phyloP scores from a whole-genome alignment of 805 yeast species.

The Wickerhamiella shivajii region DNA sequence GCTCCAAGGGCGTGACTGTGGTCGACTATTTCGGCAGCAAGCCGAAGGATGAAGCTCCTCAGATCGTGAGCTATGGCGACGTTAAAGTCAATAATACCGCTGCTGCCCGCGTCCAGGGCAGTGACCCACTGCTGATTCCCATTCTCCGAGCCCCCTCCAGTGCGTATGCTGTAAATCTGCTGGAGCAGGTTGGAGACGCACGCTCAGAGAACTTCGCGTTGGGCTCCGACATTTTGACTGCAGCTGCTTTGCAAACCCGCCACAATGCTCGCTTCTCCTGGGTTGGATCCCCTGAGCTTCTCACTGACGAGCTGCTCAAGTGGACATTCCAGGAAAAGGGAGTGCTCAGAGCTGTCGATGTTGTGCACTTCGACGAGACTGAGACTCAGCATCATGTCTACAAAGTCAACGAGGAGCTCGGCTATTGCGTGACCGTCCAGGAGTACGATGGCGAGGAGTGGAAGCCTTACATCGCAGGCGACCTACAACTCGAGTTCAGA shows the following conservation, averaged over 20 bases:
- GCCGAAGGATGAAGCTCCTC: conserved; percentile 17
- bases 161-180: conserved; percentile 16
- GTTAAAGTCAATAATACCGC: conserved; percentile 1
- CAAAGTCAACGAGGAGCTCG: conserved; percentile 59
- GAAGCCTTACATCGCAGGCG: conserved; percentile 49
- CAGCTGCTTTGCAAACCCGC: conserved; percentile 66
- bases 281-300: conserved; percentile 55
- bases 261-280: conserved; percentile 61
- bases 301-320: conserved; percentile 35
- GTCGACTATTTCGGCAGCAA: conserved; percentile 45
- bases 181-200: conserved; percentile 11
- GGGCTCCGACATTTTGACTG: conserved; percentile 19
- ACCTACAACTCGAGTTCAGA: conserved; percentile 67
- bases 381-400: conserved; percentile 32
- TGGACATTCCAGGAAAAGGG: conserved; percentile 69
- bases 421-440: conserved; percentile 33
- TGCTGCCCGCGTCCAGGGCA: conserved; percentile 13
- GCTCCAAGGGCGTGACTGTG: conserved; percentile 55
- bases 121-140: conserved; percentile 13
- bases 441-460: conserved; percentile 41
- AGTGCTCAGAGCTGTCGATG: conserved; percentile 41
- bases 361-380: conserved; percentile 37
- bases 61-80: conserved; percentile 12
- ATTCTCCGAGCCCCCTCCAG: conserved; percentile 16
- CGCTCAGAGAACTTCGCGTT: conserved; percentile 12